Percentiles rank a stretch among this genome's conserved stretches.
These are phyloP conservation scores for Oemleria cerasiformis DNA, from an alignment of 306 rosid species.

Conservation along the genomic window DNA sequence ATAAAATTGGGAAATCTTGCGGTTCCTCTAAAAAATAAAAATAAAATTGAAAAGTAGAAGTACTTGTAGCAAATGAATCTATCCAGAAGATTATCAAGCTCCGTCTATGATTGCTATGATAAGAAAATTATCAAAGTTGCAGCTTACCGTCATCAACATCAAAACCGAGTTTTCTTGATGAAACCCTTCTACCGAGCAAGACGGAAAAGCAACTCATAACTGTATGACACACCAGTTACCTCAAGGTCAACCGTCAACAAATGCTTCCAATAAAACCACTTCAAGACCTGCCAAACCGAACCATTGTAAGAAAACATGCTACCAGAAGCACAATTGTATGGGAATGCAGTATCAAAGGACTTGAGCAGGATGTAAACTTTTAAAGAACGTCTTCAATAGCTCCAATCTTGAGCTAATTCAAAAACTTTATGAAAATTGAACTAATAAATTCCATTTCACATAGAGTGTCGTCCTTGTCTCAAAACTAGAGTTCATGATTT, in stretches of 20 bases:
- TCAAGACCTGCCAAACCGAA: conserved; percentile 45
- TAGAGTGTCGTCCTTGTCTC: background rate
- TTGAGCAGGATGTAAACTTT: conserved; percentile 17
- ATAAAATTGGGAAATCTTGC: background rate
- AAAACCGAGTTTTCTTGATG: conserved; percentile 28
- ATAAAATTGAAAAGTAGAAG: background rate
- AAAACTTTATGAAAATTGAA: background rate
- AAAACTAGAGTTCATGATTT: background rate
- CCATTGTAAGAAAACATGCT: conserved; percentile 26
- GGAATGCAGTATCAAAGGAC: conserved; percentile 9
- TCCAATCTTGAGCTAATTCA: background rate
- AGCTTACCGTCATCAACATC: conserved; percentile 54
- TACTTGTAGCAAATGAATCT: background rate
- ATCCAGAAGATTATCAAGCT: background rate
- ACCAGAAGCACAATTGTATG: conserved; percentile 14
- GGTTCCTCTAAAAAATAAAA: background rate
- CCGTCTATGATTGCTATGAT: background rate
- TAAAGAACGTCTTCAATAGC: background rate
- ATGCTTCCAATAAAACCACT: conserved; percentile 35
- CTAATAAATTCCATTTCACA: background rate
- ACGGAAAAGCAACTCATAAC: conserved; percentile 68
- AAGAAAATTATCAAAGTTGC: background rate
- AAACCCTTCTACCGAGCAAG: conserved; percentile 39
- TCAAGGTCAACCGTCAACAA: conserved; percentile 20
- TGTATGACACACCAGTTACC: conserved; percentile 21